Base-by-base conservation (phyloP, 768 basidiomycete species). In the Gyrodon lividus region DNA sequence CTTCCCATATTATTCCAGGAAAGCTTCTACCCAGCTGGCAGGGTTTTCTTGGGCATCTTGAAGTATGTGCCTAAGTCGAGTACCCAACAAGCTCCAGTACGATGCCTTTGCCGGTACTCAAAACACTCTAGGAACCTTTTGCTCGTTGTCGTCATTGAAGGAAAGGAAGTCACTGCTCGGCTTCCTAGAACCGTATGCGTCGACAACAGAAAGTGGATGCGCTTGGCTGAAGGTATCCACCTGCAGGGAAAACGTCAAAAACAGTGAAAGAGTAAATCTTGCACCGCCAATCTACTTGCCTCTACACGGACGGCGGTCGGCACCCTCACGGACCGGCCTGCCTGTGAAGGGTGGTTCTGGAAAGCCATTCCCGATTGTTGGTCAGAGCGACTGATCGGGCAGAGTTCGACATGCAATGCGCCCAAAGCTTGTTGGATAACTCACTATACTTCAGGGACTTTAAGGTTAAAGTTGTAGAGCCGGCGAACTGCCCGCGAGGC, bases 401-500 rank as follows among this genome's bases (percentile, higher is more conserved):
- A 14, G n/a, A 28, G 46, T 28, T 26, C 9, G 22, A 17, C 35
- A 9, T 6, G 16, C 7, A 12, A 6, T 22, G 33, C 35, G 13
- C 4, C 13, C 31, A 3, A 16, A 20, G 28, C 20, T n/a, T 5
- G 9, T 24, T 17, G 3, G 19, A 2, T 30, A 24, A 48, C 69
- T 59, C 49, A 61, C 67, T 64, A 70, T 37, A 71, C 53, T 22
- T 71, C 70, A 8, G 62, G 62, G 16, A 52, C 48, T 12, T 48
- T 47, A 16, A 59, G 26, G 28, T 56, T 59, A 62, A 79, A 84
- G 53, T 78, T 82, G 30, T 80, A 76, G 8, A 84, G 70, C 17
- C 82, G 75, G 43, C 83, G 78, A 17, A 85, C 83, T 9, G 78
- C 79, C 26, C 83, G 80, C 50, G 75, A 80, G 6, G 83, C 82